phyloP scores from a whole-genome alignment of 805 yeast genomes.

The Komagataella phaffii region DNA sequence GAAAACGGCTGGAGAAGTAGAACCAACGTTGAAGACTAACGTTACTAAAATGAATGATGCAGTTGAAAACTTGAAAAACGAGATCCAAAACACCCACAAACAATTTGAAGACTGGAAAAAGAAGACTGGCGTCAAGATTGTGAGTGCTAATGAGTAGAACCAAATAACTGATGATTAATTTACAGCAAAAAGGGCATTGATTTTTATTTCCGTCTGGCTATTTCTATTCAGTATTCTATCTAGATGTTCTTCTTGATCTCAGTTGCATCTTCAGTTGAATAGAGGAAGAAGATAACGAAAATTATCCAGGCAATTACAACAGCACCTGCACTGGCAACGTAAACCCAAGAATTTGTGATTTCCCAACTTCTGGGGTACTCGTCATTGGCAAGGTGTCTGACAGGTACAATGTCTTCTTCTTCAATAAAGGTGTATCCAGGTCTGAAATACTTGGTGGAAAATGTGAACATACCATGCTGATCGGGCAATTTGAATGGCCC shows the following conservation, averaged over 20 bases:
- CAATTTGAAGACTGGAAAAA: slow-evolving; percentile 35
- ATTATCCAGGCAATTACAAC: slow-evolving; percentile 69
- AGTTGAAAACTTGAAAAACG: slow-evolving; percentile 22
- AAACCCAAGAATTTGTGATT: slow-evolving; percentile 88
- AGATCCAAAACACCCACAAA: slow-evolving; percentile 23
- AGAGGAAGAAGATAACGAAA: slow-evolving; percentile 57
- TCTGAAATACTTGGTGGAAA: slow-evolving; percentile 64
- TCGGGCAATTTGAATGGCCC: slow-evolving; percentile 67
- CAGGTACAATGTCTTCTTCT: slow-evolving; percentile 60
- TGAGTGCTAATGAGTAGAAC: slow-evolving; percentile 10
- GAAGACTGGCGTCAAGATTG: slow-evolving; percentile 35
- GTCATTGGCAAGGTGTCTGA: slow-evolving; percentile 90
- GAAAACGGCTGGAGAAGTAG: slow-evolving; percentile 66
- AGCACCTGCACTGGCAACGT: slow-evolving; percentile 53
- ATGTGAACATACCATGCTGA: slow-evolving; percentile 94
- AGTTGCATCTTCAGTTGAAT: slow-evolving; percentile 11
- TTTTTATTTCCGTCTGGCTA: neutral
- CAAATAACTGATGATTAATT: neutral
- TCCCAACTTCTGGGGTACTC: slow-evolving; percentile 91
- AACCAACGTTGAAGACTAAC: slow-evolving; percentile 47
- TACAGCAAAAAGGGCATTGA: neutral
- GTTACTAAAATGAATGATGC: slow-evolving; percentile 30
- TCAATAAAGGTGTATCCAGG: slow-evolving; percentile 58
- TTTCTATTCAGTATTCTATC: neutral
- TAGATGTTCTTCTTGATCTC: slow-evolving; percentile 12